phyloP scores from a whole-genome alignment of 2,329 filamentous ascomycete species.

The Monilinia polystroma region DNA sequence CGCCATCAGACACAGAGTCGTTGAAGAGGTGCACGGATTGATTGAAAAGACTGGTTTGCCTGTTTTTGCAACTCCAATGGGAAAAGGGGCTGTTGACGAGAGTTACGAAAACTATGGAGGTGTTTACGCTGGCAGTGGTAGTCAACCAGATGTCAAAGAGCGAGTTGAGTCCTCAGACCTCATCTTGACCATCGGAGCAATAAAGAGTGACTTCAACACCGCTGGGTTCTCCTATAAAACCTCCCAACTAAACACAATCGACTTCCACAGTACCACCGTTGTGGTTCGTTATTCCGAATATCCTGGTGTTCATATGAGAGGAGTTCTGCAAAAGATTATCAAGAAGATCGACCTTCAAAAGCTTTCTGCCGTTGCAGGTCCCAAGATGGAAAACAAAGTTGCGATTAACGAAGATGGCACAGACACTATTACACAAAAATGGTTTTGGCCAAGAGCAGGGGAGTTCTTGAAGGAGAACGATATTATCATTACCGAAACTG shows the following conservation, averaged over 20 bases:
- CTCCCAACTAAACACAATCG: conserved; percentile 73
- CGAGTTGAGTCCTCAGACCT: conserved; percentile 69
- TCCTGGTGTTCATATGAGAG: conserved; percentile 73
- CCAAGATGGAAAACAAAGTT: conserved; percentile 54
- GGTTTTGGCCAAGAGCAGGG: conserved; percentile 75
- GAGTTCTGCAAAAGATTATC: conserved; percentile 71
- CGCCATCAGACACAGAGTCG: conserved; percentile 71
- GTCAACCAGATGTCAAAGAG: conserved; percentile 61
- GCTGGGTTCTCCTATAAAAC: conserved; percentile 79
- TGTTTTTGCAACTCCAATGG: conserved; percentile 87
- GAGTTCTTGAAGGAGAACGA: conserved; percentile 71
- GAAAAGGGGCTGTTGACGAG: conserved; percentile 81
- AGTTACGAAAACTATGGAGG: conserved; percentile 73
- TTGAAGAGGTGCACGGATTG: conserved; percentile 70
- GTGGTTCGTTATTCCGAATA: conserved; percentile 77
- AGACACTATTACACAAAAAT: conserved; percentile 63
- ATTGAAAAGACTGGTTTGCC: conserved; percentile 73
- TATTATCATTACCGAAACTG: conserved; percentile 70
- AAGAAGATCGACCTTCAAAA: conserved; percentile 56
- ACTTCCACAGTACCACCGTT: conserved; percentile 73
- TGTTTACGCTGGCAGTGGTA: conserved; percentile 80
- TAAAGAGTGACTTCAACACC: conserved; percentile 78
- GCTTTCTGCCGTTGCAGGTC: conserved; percentile 55
- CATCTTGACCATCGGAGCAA: conserved; percentile 66
- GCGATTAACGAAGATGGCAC: conserved; percentile 43